Base-by-base conservation (phyloP, 768 basidiomycete genomes). In the Chalciporus chontae region DNA sequence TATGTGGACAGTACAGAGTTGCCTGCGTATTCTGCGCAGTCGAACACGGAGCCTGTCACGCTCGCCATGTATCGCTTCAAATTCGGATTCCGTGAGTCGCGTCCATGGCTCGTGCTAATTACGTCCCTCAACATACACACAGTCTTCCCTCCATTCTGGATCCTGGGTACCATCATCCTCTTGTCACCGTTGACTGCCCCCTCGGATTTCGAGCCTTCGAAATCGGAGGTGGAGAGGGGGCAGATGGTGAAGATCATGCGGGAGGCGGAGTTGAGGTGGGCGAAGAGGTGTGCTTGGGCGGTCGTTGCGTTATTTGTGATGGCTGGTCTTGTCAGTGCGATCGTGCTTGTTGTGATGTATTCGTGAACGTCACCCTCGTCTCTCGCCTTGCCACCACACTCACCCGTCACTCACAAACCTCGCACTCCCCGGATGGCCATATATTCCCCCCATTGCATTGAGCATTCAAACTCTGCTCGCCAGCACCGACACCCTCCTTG, bases 141-240 rank as follows among this genome's bases (percentile, higher is more conserved):
- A 76, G 76, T 78, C 45, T 77, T 75, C 63, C 76, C 76, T n/a
- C 71, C 69, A 14, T 71, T 77, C 51, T 79, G 78, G 77, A 38
- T 76, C 18, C 57, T 73, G 6, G 75, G 76, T 15, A 58, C 67
- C 8, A 45, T 68, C 56, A 70, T 78, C 40, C 59, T 77, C 17
- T 37, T 69, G 40, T 72, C 66, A 6, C 75, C 77, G 1, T 67
- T 77, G n/a, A 54, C 55, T 31, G 68, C 66, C 5, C 74, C 76
- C 2, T 50, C 36, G 3, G 45, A 57, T 4, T 54, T 66, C 13
- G 59, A 57, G 27, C 49, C 63, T 24, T 54, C 65, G 10, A 77
- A 76, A 50, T 63, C 73, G 3, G 63, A 62, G 32, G 52, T 49
- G 8, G 76, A 75, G 49, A 68, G 67, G 31, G 48, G 61, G 40